Evolutionary conservation across 148 eudicot species (phyloP).

Genomic region (Persicaria tinctoria): DNA sequence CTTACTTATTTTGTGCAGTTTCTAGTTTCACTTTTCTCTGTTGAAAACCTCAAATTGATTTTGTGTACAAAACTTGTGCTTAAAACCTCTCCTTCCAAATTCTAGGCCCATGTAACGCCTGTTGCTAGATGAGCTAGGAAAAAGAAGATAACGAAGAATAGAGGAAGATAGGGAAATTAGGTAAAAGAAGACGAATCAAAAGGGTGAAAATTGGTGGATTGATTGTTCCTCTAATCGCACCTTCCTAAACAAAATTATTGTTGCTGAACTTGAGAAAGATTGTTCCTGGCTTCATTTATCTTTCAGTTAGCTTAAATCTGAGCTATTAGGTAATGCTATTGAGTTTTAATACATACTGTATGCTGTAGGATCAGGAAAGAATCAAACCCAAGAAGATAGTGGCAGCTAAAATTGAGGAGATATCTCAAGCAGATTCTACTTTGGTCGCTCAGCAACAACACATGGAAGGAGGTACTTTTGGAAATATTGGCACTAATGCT

Average conservation of each 20-base stretch:
- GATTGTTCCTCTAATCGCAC: neutral
- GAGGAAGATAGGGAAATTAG: neutral
- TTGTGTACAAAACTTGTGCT: neutral
- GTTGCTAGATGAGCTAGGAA: neutral
- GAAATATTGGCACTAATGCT: constrained; percentile 19
- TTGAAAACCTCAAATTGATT: neutral
- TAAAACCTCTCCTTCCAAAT: neutral
- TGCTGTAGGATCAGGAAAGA: constrained; percentile 54
- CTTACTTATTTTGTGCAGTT: neutral
- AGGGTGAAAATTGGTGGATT: neutral
- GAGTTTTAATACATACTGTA: neutral
- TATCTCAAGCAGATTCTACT: constrained; percentile 31
- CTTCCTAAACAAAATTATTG: neutral
- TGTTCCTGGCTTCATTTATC: neutral
- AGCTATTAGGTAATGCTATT: neutral
- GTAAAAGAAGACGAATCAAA: neutral
- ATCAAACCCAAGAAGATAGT: constrained; percentile 52
- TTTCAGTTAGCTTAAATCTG: neutral
- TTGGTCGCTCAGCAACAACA: constrained; percentile 35
- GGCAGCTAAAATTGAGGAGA: constrained; percentile 35
- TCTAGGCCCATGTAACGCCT: neutral
- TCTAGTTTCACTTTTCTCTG: neutral
- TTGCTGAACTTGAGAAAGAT: neutral
- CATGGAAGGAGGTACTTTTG: constrained; percentile 27
- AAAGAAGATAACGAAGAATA: neutral